Base-by-base conservation (phyloP, 495 filamentous ascomycete species). In the Tuber aestivum region DNA sequence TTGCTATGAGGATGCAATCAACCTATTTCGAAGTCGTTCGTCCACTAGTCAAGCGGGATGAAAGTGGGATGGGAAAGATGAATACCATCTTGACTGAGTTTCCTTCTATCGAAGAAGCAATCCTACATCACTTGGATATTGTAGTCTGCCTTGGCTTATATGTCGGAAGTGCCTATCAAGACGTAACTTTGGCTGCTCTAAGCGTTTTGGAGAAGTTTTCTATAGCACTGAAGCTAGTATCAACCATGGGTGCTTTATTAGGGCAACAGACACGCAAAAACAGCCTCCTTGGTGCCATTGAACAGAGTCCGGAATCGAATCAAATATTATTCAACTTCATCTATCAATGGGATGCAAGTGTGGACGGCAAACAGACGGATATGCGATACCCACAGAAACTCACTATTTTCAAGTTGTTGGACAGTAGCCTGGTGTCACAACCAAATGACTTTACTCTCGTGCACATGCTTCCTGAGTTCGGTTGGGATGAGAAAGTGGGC, bases 1-100 rank as follows among this genome's bases (percentile, higher is more conserved):
- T 91, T 76, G 88, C 95, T 35, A 85, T 97, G 79, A 91, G 92
- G 74, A 88, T 97, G 73, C 95, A 99, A 84, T 89, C 93, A 12
- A 98, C 95, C 12, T 98, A 97, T 83, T 86, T 95, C 72, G 90
- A 97, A 79, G 89, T 97, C 35, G 91, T 97, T 23, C 90, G 91
- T 41, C 93, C 94, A 5, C 79, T 92, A 10, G 86, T 97, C 76
- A 92, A 91, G 81, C 86, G 88, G 41, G 82, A 85, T 69, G 84
- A 78, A 71, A 65, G 56, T 4, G 84, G 82, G 41, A 85, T 82
- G 73, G 85, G 85, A 73, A 84, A 83, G 37, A 70, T 69, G 61
- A 77, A 72, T 14, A 73, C 83, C 42, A 71, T 69, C 44, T 76
- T 79, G 7, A 83, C 79, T 41, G 75, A 74, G 4, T 90, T 95